Evolutionary conservation across 2,329 filamentous ascomycete genomes (phyloP).

Genomic region (Chrysoporthe puriensis): DNA sequence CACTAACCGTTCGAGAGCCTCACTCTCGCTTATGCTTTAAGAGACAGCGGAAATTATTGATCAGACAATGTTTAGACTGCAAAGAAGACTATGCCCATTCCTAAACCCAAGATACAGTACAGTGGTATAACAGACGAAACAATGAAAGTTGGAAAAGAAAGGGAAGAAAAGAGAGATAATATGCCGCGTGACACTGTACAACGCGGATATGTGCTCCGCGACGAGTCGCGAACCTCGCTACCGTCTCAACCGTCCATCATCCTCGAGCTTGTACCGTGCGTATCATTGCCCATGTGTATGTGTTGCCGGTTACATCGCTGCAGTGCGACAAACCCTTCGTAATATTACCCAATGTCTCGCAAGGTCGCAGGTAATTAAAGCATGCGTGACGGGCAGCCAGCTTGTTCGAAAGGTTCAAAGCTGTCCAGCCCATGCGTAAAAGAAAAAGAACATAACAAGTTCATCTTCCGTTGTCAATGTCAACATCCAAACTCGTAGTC

Average conservation of each 20-base stretch:
- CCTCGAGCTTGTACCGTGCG: slow-evolving; percentile 18
- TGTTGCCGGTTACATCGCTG: slow-evolving; percentile 13
- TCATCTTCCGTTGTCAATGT: slow-evolving; percentile 21
- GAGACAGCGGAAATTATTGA: neutral
- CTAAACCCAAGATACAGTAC: slow-evolving; percentile 22
- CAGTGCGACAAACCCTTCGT: slow-evolving; percentile 20
- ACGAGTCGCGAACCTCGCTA: slow-evolving; percentile 24
- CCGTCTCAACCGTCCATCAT: slow-evolving; percentile 12
- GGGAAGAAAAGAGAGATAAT: neutral
- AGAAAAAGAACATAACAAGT: slow-evolving; percentile 15
- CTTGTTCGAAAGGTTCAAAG: slow-evolving; percentile 13
- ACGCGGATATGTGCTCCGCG: slow-evolving; percentile 18
- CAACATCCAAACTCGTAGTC: slow-evolving; percentile 21
- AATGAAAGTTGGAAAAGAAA: neutral
- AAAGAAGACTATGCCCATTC: slow-evolving; percentile 19
- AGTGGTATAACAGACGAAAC: slow-evolving; percentile 24
- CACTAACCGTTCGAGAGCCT: neutral
- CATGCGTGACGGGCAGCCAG: slow-evolving; percentile 16
- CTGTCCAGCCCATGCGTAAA: neutral
- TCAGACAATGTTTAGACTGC: slow-evolving; percentile 7
- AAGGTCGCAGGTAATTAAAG: slow-evolving; percentile 11
- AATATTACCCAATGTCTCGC: slow-evolving; percentile 25
- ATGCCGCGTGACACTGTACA: slow-evolving; percentile 11
- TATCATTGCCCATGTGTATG: slow-evolving; percentile 11
- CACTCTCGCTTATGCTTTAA: neutral